Evolutionary conservation across 2,329 filamentous ascomycete species (phyloP).

Genomic region (Talaromyces sp.): DNA sequence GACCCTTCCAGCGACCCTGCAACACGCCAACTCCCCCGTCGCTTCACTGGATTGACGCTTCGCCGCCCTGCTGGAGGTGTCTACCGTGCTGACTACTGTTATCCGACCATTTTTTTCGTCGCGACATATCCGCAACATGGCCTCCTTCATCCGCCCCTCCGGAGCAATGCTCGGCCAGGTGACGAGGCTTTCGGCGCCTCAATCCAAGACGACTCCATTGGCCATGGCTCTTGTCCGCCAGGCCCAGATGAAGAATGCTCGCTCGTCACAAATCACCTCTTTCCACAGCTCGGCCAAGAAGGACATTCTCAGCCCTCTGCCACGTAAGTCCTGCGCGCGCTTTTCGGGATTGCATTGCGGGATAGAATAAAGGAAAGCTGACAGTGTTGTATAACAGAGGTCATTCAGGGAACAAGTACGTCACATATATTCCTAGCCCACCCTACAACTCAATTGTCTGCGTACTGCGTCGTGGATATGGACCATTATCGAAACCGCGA

Average conservation of each 20-base stretch:
- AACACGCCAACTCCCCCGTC: not conserved
- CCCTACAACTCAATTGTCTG: not conserved
- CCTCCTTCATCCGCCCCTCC: slow-evolving; percentile 36
- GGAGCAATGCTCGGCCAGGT: slow-evolving; percentile 32
- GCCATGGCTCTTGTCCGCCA: slow-evolving; percentile 14
- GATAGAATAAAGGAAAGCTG: not conserved
- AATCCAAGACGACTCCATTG: slow-evolving; percentile 16
- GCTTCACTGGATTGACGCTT: slow-evolving; percentile 1
- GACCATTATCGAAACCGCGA: not conserved
- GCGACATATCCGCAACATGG: slow-evolving; percentile 23
- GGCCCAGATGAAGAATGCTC: slow-evolving; percentile 24
- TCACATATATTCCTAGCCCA: slow-evolving; percentile 10
- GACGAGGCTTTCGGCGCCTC: slow-evolving; percentile 25
- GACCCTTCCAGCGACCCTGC: slow-evolving; percentile 12
- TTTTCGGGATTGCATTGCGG: not conserved
- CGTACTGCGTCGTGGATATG: not conserved
- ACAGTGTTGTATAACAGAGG: slow-evolving; percentile 49
- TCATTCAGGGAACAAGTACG: slow-evolving; percentile 69
- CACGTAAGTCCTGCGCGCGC: slow-evolving; percentile 60
- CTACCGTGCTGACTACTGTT: not conserved
- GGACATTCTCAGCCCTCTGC: slow-evolving; percentile 74
- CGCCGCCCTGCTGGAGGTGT: not conserved
- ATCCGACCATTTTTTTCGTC: not conserved
- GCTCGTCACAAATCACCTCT: slow-evolving; percentile 58
- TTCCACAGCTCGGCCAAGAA: slow-evolving; percentile 80